Base-by-base conservation (phyloP, 805 yeast genomes). In the Saccharomycopsis fibuligera region DNA sequence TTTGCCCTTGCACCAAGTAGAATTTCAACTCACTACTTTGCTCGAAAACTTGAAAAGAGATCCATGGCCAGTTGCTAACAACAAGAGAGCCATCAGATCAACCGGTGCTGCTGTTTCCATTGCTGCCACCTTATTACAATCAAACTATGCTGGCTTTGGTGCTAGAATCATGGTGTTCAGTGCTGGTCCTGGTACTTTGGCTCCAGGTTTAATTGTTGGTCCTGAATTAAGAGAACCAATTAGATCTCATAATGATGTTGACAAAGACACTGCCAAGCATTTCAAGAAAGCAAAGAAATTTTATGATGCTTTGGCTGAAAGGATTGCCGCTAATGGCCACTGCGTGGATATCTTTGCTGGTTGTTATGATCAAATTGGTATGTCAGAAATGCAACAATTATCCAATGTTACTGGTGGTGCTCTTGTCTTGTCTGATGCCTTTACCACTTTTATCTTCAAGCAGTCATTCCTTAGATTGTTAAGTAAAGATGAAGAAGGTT, bases 161-260 rank as follows among this genome's bases (percentile, higher is more conserved):
- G 89, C 95, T 14, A 81, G 97, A 64, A 75, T 93, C 58, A 81
- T 88, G 72, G 72, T 93, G 51, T 93, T 93, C 61, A 81, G 96
- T 36, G 95, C 91, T 47, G 99, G 99, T 54, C 95, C 96, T 43
- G 83, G 96, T 64, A 93, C 99, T 41, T 81, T 85, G 62, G 85
- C 84, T 41, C 98, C 99, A 10, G 99, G 99, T 58, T 71, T 86
- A 63, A 88, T 93, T 57, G 99, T 93, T 25, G 87, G 91, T 40
- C 80, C 83, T 22, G 93, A 89, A 65, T 75, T 93, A 64, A 86
- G 86, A 63, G 99, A 93, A 67, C 96, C 99, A 43, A 85, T 93
- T 59, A 81, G 99, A 72, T 93, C 99, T 6, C 99, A 93, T 68
- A 87, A 86, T 61, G 99, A 93, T 64, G 86, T 93, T 57, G 98